Base-by-base conservation (phyloP, 2,329 filamentous ascomycete species). In the Penicillium sclerotiorum region DNA sequence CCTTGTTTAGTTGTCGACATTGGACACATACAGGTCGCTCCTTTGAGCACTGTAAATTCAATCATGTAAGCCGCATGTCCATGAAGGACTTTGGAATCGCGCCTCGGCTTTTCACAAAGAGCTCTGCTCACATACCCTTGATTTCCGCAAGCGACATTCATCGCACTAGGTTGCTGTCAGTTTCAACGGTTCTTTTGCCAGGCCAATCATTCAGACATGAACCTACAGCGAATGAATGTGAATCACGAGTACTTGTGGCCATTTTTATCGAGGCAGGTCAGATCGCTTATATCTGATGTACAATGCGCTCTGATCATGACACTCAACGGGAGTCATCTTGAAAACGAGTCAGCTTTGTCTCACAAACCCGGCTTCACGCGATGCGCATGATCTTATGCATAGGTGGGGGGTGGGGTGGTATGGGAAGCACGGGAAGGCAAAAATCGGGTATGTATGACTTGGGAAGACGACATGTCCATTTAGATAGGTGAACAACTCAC, bases 31-130 rank as follows among this genome's bases (percentile, higher is more conserved):
- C 57, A 27, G 72, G 72, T 44, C 64, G 67, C 55, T 72, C 71
- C 60, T 74, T 74, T 12, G 72, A 73, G 52, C 72, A 74, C 72
- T 74, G 30, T 11, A 21, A n/a, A n/a, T n/a, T n/a, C n/a, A n/a
- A 41, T 28, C 18, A 17, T 18, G 44, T 55, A 32, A 49, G 57
- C 42, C 23, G 43, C 13, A 33, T 5, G 18, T 25, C 9, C 36
- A 22, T 37, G 13, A 17, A 23, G 8, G 25, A 15, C 2, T 3
- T 28, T 28, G 13, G 25, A 28, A n/a, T 7, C 11, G 27, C 13
- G 8, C 20, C n/a, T n/a, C n/a, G n/a, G n/a, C n/a, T n/a, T n/a
- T 13, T 35, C 22, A 17, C 12, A 8, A 15, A 33, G 42, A 45
- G 23, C 9, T n/a, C n/a, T n/a, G n/a, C n/a, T 15, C 6, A 46